Base-by-base conservation (phyloP, 176 grass and related monocot species). In the Rhynchospora pubera region DNA sequence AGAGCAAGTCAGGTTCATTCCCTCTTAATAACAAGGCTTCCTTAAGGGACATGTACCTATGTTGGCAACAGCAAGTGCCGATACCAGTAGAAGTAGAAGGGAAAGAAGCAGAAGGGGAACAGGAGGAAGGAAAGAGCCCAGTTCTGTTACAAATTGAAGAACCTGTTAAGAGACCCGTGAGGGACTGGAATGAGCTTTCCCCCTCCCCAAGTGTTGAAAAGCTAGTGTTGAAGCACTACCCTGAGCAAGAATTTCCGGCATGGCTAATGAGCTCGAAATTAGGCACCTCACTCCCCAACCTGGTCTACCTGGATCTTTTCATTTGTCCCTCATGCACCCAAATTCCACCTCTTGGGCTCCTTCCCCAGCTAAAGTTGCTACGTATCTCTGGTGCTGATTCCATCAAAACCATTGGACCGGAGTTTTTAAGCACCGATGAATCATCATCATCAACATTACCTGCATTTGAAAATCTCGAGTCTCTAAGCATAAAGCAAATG, bases 401-500 rank as follows among this genome's bases (percentile, higher is more conserved):
- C 65, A 5, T 97, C 53, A 45, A 68, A 81, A 78, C 82, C 72
- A 91, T 97, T 32, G 91, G 91, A 70, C 73, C 86, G 9, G 94
- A 93, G 85, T 91, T 97, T 65, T 77, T 97, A 2, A 82, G 94
- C 39, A 66, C 48, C 5, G 72, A 85, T 82, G 48, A 83, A 79
- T 57, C 88, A 23, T 83, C 71, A 79, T 62, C 80, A 66, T 11
- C 76, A 57, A 82, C 19, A 50, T 74, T 52, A 52, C 21, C 80
- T 51, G 85, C 86, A 9, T 97, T 97, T 56, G 85, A 84, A 34
- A 93, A 94, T 57, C 91, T 97, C 24, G 83, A 94, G 82, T 51
- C 87, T 52, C 79, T 97, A 18, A 86, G 82, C 70, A 80, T 97
- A 52, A 84, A 80, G 60, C 86, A 88, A 72, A 93, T 97, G 94